These are phyloP conservation scores for Alternaria sp. DNA, from an alignment of 2,329 filamentous ascomycete genomes.

Conservation along the genomic window DNA sequence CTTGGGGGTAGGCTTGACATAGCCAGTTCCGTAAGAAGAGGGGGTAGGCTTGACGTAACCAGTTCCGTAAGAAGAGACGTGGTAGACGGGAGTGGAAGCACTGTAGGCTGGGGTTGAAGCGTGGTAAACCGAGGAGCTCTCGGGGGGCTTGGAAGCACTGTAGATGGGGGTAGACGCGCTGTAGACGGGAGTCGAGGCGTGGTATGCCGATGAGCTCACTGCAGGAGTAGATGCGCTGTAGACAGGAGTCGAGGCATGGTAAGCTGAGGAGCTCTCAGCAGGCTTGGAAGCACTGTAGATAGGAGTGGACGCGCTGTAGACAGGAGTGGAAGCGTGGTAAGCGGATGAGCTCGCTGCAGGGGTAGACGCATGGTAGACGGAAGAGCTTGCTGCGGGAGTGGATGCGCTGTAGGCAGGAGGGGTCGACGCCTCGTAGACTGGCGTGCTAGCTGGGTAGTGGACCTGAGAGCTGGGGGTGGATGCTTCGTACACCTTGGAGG, in stretches of 20 bases:
- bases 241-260: background rate
- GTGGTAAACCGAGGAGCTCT: background rate
- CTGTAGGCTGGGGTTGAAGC: conserved; percentile 1
- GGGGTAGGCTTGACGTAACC: background rate
- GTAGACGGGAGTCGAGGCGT: background rate
- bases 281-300: background rate
- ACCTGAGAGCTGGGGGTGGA: conserved; percentile 1
- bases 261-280: background rate
- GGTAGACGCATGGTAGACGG: background rate
- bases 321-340: background rate
- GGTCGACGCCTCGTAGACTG: conserved; percentile 1
- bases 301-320: background rate
- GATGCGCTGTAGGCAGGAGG: conserved; percentile 1
- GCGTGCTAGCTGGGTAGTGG: conserved; percentile 1
- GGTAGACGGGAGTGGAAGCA: conserved; percentile 9
- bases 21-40: conserved; percentile 15
- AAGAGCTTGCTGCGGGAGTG: background rate
- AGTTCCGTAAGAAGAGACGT: conserved; percentile 20
- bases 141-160: background rate
- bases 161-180: background rate
- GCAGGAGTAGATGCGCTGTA: conserved; percentile 5
- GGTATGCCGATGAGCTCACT: background rate
- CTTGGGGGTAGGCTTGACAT: conserved; percentile 4
- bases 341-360: background rate
- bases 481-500: conserved; percentile 3